Evolutionary conservation across 2,329 filamentous ascomycete genomes (phyloP).

Genomic region (Dactylonectria estremocensis): DNA sequence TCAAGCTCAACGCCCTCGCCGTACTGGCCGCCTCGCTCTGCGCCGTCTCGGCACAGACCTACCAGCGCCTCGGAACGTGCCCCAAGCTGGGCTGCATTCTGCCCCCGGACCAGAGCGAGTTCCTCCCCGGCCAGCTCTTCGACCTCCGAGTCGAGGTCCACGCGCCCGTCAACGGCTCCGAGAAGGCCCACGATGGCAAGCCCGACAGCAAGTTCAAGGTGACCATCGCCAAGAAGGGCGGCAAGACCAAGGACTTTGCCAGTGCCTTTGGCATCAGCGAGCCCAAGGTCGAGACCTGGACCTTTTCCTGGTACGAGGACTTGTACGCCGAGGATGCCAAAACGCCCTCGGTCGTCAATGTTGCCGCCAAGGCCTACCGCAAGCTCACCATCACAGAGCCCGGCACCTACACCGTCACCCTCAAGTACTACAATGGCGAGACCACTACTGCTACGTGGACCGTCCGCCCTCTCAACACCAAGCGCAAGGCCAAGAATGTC

Average conservation of each 20-base stretch:
- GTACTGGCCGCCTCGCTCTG: conserved; percentile 55
- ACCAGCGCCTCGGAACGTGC: conserved; percentile 72
- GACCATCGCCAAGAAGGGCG: conserved; percentile 77
- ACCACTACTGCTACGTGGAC: conserved; percentile 83
- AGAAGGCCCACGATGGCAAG: conserved; percentile 78
- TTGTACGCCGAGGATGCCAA: conserved; percentile 82
- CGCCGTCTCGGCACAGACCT: conserved; percentile 69
- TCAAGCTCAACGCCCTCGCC: conserved; percentile 55
- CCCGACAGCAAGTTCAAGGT: conserved; percentile 84
- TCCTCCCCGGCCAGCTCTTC: conserved; percentile 87
- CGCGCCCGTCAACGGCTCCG: conserved; percentile 84
- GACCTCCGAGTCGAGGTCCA: conserved; percentile 89
- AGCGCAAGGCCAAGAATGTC: conserved; percentile 87
- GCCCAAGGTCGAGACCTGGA: conserved; percentile 84
- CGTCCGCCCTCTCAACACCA: conserved; percentile 78
- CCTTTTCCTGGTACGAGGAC: conserved; percentile 89
- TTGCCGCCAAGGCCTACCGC: conserved; percentile 84
- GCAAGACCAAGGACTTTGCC: conserved; percentile 67
- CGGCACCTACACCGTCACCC: conserved; percentile 82
- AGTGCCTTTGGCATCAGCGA: conserved; percentile 80
- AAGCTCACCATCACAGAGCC: conserved; percentile 83
- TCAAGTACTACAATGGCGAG: conserved; percentile 81
- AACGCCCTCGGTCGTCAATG: conserved; percentile 81
- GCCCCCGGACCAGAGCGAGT: conserved; percentile 79
- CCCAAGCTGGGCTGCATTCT: conserved; percentile 72